Percentiles rank a stretch among this genome's conserved stretches.
These are phyloP conservation scores for grape (Vitis vinifera) DNA, from an alignment of 164 flowering plant genomes.

Conservation along the genomic window ASM3070453v1 NC_081821.1:12947001-12947500, in stretches of 20 bases:
- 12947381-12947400: constrained; percentile 56
- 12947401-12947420: constrained; percentile 58
- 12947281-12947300: constrained; percentile 60
- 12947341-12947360: constrained; percentile 67
- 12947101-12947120: constrained; percentile 55
- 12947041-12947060: background rate
- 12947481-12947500: constrained; percentile 71
- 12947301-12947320: constrained; percentile 62
- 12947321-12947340: constrained; percentile 66
- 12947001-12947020: background rate
- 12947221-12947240: constrained; percentile 49
- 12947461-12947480: constrained; percentile 64
- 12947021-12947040: background rate
- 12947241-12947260: constrained; percentile 61
- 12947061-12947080: background rate
- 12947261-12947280: constrained; percentile 68
- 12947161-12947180: constrained; percentile 65
- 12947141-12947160: constrained; percentile 67
- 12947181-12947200: constrained; percentile 54
- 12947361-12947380: constrained; percentile 68
- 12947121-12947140: constrained; percentile 64
- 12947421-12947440: constrained; percentile 65
- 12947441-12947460: constrained; percentile 64
- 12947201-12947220: constrained; percentile 42
- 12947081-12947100: background rate